A percentile compares a stretch with the other conserved stretches of the same genome.
phyloP scores from a whole-genome alignment of 2,329 filamentous ascomycete species.

The Xylariaceae sp. region DNA sequence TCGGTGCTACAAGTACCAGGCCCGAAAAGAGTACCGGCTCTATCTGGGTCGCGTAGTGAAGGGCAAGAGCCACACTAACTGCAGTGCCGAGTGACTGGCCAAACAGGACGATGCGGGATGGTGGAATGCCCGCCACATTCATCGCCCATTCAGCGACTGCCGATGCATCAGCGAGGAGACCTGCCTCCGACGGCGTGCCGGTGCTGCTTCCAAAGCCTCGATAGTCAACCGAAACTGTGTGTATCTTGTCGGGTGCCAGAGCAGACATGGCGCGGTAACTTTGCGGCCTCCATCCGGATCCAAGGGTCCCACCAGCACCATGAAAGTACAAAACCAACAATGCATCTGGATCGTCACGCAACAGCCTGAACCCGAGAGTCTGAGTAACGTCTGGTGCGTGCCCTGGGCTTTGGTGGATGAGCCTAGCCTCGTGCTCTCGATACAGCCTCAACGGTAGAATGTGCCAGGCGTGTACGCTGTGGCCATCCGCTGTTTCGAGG shows the following conservation, averaged over 20 bases:
- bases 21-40: constrained; percentile 50
- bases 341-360: constrained; percentile 44
- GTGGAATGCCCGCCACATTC: constrained; percentile 48
- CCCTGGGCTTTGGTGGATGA: constrained; percentile 39
- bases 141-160: constrained; percentile 54
- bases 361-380: constrained; percentile 39
- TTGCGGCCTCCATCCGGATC: constrained; percentile 51
- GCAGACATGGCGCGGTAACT: constrained; percentile 57
- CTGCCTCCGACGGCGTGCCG: constrained; percentile 53
- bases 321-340: constrained; percentile 51
- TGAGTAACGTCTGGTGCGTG: constrained; percentile 34
- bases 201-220: constrained; percentile 56
- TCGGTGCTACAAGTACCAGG: constrained; percentile 54
- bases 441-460: constrained; percentile 69
- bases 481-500: constrained; percentile 62
- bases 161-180: constrained; percentile 52
- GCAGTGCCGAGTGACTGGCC: constrained; percentile 59
- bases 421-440: constrained; percentile 51
- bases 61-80: constrained; percentile 30
- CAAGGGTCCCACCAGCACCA: constrained; percentile 55
- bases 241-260: constrained; percentile 48
- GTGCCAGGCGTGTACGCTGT: constrained; percentile 72
- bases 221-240: constrained; percentile 60
- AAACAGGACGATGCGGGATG: constrained; percentile 56
- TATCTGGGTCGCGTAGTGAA: constrained; percentile 28